These are phyloP conservation scores for Eutrema salsugineum DNA, from an alignment of 441 rosid species.

Conservation along the genomic window DNA sequence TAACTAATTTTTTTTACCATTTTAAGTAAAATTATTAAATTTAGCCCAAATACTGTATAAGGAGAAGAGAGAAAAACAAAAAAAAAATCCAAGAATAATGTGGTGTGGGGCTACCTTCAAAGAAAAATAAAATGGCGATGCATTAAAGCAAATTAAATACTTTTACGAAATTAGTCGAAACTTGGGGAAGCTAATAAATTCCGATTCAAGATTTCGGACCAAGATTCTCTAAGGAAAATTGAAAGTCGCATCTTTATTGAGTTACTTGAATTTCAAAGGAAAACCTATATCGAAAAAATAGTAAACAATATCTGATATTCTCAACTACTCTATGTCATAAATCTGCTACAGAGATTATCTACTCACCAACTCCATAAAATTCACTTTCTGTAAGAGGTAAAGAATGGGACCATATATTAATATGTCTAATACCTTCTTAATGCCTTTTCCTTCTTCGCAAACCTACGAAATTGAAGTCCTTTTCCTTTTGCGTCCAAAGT, in stretches of 20 bases:
- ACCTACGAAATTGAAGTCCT: not conserved
- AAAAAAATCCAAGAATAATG: no score
- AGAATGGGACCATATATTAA: not conserved
- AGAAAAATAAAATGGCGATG: no score
- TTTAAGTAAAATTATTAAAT: no score
- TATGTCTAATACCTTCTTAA: constrained; percentile 1
- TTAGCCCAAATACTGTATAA: no score
- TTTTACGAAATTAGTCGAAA: not conserved
- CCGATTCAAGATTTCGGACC: not conserved
- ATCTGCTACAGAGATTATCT: not conserved
- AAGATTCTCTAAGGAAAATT: not conserved
- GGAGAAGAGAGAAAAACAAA: no score
- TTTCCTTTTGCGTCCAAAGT: not conserved
- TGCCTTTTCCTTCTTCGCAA: not conserved
- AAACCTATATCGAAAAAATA: not conserved
- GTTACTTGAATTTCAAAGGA: not conserved
- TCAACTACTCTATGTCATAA: not conserved
- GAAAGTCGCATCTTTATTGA: not conserved
- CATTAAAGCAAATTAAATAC: not conserved
- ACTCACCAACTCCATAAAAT: not conserved
- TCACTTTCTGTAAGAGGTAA: not conserved
- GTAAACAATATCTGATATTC: not conserved
- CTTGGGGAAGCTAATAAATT: not conserved
- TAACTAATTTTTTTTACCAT: no score
- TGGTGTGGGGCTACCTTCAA: no score